A percentile compares a stretch with the other conserved stretches of the same genome.
Evolutionary conservation across 495 filamentous ascomycete genomes (phyloP).

Genomic region (Penicillium manginii): DNA sequence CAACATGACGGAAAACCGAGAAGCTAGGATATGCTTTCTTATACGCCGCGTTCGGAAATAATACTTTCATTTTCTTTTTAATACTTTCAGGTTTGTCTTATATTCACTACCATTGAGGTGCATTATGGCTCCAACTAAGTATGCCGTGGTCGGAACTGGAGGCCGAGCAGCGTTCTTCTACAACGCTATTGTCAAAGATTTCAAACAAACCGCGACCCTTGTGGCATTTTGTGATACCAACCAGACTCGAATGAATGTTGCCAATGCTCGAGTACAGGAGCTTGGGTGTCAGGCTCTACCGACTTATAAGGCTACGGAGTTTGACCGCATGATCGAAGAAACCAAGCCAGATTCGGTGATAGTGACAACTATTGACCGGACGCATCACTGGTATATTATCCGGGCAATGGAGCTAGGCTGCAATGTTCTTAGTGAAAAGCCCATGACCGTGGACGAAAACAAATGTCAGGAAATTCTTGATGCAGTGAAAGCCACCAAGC

Average conservation of each 20-base stretch:
- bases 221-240: slow-evolving; percentile 51
- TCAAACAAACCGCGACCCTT: slow-evolving; percentile 47
- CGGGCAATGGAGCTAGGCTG: slow-evolving; percentile 59
- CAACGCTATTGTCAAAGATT: slow-evolving; percentile 54
- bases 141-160: slow-evolving; percentile 39
- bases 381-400: slow-evolving; percentile 59
- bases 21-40: neutral
- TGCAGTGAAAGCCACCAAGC: slow-evolving; percentile 31
- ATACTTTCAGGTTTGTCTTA: neutral
- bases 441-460: slow-evolving; percentile 61
- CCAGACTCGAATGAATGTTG: slow-evolving; percentile 34
- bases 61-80: neutral
- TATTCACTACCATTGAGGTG: neutral
- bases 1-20: neutral
- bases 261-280: slow-evolving; percentile 28
- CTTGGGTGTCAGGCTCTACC: slow-evolving; percentile 37
- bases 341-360: slow-evolving; percentile 59
- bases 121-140: slow-evolving; percentile 23
- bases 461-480: slow-evolving; percentile 52
- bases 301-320: slow-evolving; percentile 53
- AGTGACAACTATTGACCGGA: slow-evolving; percentile 62
- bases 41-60: neutral
- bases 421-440: slow-evolving; percentile 61
- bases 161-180: slow-evolving; percentile 55
- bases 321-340: slow-evolving; percentile 56